Base-by-base conservation (phyloP, 805 yeast species). In the Dipodascopsis tothii region DNA sequence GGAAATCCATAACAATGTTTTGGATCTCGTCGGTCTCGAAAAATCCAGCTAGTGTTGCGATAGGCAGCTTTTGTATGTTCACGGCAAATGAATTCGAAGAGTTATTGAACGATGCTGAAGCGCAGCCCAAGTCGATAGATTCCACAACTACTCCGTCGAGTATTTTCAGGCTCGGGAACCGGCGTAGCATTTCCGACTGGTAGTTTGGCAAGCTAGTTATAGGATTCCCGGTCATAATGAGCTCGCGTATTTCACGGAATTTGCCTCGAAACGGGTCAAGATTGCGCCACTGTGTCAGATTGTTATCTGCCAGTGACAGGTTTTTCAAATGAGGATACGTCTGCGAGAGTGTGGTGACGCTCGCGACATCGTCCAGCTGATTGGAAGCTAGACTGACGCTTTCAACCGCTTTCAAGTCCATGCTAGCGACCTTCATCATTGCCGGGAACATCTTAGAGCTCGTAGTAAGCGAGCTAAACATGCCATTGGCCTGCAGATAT, bases 191-290 rank as follows among this genome's bases (percentile, higher is more conserved):
- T 44, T 84, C 94, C 4, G 69, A 57, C 47, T 76, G 75, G 49
- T 80, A 73, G 34, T 51, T 51, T 9, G 40, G 42, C 25, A 41
- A 41, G 4, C 21, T 23, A 5, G 68, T 41, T 23, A 92, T 62
- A 19, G 96, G 95, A 61, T 92, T 92, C 21, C 84, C 86, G 2
- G 70, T 60, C 49, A 90, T 61, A n/a, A 87, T 71, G 37, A 92
- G 68, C 61, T 90, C 96, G 47, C 92, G 72, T 44, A 92, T 66
- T 32, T 66, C 63, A 37, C 75, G 74, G 54, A 92, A 77, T 65
- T 86, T 88, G 60, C 80, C 76, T 50, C 78, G 78, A 84, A 94
- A 83, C 20, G 72, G 65, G 37, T 84, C 94, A 45, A 92, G 71
- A 6, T 75, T 65, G 44, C 74, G 75, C 21, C 81, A 50, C 43